Base-by-base conservation (phyloP, 139 green algal genomes). In the Parachlorella kessleri region DNA sequence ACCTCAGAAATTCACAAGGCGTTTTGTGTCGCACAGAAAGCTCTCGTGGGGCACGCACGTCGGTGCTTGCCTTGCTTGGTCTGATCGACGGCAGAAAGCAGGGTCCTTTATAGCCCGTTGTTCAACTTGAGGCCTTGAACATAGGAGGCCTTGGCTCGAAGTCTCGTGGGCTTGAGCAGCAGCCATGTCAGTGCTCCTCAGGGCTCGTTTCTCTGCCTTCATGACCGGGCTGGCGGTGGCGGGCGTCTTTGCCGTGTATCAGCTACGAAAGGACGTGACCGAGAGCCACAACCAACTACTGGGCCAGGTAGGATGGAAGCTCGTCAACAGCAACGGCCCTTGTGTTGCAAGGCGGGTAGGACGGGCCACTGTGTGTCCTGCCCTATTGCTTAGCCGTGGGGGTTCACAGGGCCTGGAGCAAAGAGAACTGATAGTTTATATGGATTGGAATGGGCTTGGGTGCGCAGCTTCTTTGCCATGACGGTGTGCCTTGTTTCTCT, bases 171-270 rank as follows among this genome's bases (percentile, higher is more conserved):
- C n/a, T n/a, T n/a, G n/a, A n/a, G n/a, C n/a, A n/a, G n/a, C n/a
- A n/a, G n/a, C n/a, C 36, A 85, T 85, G 80, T 85, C 80, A 37
- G 68, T 81, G 5, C 76, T 86, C 23, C 23, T 82, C 10, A 67
- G 81, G 36, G 81, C 81, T 35, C 75, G 81, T 63, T n/a, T 86
- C 28, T 81, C 81, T 1, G 67, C 81, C 28, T 86, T 86, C 42
- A 55, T 86, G 39, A 72, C 73, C 1, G 81, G 81, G 26, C 74
- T 86, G 37, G 81, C 72, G 2, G 75, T 86, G 42, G 42, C 75
- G 1, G 66, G 63, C 37, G 75, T 83, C 30, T 70, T 78, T 79
- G 74, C 55, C 26, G 73, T 82, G 9, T 86, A 83, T 48, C 81
- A 86, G 59, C 75, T 86, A 39, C 73, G 69, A 21, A 75, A 48